These are phyloP conservation scores for Sporothrix variecibatus DNA, from an alignment of 2,329 filamentous ascomycete species.

Conservation along the genomic window DNA sequence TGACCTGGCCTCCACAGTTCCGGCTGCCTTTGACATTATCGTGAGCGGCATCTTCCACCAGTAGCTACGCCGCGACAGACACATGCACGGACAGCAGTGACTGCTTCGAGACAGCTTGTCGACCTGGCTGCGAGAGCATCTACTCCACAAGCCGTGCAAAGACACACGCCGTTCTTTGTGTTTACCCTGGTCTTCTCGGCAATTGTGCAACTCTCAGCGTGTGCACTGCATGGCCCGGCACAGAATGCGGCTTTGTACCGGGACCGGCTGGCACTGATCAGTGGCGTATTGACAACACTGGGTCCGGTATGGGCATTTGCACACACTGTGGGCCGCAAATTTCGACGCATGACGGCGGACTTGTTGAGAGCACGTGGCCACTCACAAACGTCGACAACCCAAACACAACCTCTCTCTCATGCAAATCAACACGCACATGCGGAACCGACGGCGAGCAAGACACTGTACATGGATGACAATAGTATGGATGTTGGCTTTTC, in stretches of 20 bases:
- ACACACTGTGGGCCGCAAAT: not conserved
- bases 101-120: not conserved
- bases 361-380: not conserved
- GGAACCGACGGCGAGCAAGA: not conserved
- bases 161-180: conserved; percentile 8
- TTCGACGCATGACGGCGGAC: not conserved
- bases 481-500: not conserved
- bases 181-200: conserved; percentile 10
- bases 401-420: not conserved
- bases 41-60: not conserved
- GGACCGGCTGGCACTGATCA: not conserved
- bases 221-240: not conserved
- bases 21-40: conserved; percentile 9
- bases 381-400: not conserved
- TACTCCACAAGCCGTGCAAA: not conserved
- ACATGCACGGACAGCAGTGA: not conserved
- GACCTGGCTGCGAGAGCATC: not conserved
- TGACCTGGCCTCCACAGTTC: not conserved
- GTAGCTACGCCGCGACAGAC: not conserved
- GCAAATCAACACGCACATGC: not conserved
- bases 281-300: not conserved
- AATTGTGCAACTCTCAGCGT: not conserved
- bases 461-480: not conserved
- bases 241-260: not conserved
- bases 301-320: not conserved